Evolutionary conservation across 2,329 filamentous ascomycete genomes (phyloP).

Genomic region (Nannizzia gypsea): DNA sequence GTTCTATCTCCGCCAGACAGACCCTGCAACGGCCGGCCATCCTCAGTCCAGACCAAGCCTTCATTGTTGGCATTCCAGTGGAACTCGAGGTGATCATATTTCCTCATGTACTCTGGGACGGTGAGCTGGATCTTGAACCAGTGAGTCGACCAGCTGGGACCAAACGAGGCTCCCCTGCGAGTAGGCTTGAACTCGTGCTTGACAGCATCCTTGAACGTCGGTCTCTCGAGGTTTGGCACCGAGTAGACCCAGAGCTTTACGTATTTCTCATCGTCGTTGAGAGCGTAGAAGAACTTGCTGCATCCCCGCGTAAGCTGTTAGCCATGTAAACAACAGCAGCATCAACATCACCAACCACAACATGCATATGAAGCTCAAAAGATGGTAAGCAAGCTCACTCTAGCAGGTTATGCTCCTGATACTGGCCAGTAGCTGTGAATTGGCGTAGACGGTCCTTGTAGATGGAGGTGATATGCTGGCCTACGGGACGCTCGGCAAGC

Average conservation of each 20-base stretch:
- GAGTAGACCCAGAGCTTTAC: slow-evolving; percentile 80
- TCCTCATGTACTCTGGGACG: slow-evolving; percentile 57
- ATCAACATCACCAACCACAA: neutral
- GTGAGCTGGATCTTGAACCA: slow-evolving; percentile 84
- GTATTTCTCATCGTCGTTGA: slow-evolving; percentile 56
- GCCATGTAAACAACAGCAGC: neutral
- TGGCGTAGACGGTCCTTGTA: slow-evolving; percentile 72
- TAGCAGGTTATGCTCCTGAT: slow-evolving; percentile 60
- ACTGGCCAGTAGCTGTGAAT: slow-evolving; percentile 71
- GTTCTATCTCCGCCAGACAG: slow-evolving; percentile 80
- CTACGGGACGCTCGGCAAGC: slow-evolving; percentile 44
- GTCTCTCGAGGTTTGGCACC: slow-evolving; percentile 65
- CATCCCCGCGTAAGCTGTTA: neutral
- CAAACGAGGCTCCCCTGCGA: slow-evolving; percentile 65
- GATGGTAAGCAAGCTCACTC: slow-evolving; percentile 41
- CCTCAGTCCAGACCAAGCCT: slow-evolving; percentile 82
- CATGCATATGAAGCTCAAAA: neutral
- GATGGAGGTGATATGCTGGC: slow-evolving; percentile 72
- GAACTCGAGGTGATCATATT: slow-evolving; percentile 79
- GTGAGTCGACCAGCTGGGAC: slow-evolving; percentile 93
- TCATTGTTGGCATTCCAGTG: slow-evolving; percentile 95
- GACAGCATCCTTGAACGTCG: slow-evolving; percentile 73
- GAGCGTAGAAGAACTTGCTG: slow-evolving; percentile 62
- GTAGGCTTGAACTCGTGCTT: slow-evolving; percentile 65
- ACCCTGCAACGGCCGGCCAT: slow-evolving; percentile 83